Conservation (phyloP, 805 yeast species). For the Helenozyma baotianmanensis region DNA sequence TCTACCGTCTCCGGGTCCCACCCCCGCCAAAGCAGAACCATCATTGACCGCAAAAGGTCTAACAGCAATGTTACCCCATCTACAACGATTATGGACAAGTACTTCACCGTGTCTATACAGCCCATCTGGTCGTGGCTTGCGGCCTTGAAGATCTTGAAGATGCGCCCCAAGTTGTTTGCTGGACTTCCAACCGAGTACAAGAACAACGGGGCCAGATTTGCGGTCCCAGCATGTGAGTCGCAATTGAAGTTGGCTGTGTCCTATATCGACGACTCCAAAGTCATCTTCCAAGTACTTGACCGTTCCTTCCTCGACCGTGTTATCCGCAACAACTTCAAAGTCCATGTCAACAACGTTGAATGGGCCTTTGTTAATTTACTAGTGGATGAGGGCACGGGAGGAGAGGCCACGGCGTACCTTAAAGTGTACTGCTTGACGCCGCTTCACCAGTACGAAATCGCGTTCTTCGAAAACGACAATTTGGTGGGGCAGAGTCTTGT, state of each 20-base stretch:
- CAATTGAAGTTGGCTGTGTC: slow-evolving; percentile 18
- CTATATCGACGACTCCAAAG: slow-evolving; percentile 27
- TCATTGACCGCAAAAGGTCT: slow-evolving; percentile 15
- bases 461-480: slow-evolving; percentile 15
- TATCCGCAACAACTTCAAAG: slow-evolving; percentile 7
- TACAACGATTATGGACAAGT: slow-evolving; percentile 18
- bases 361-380: slow-evolving; percentile 28
- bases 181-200: slow-evolving; percentile 24
- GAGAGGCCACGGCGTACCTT: slow-evolving; percentile 15
- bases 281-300: slow-evolving; percentile 25
- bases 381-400: slow-evolving; percentile 5
- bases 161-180: slow-evolving; percentile 26
- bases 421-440: slow-evolving; percentile 35
- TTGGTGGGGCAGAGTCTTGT: slow-evolving; percentile 23
- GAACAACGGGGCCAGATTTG: slow-evolving; percentile 20
- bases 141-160: slow-evolving; percentile 29
- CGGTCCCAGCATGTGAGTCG: slow-evolving; percentile 1
- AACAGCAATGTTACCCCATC: slow-evolving; percentile 12
- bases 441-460: slow-evolving; percentile 33
- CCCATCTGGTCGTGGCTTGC: slow-evolving; percentile 43
- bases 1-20: slow-evolving; percentile 9
- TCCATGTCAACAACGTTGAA: slow-evolving; percentile 29
- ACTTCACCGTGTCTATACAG: slow-evolving; percentile 23
- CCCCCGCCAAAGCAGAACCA: slow-evolving; percentile 14
- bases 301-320: slow-evolving; percentile 4